Base-by-base conservation (phyloP, 495 filamentous ascomycete species). In the Aspergillus incahuasiensis region DNA sequence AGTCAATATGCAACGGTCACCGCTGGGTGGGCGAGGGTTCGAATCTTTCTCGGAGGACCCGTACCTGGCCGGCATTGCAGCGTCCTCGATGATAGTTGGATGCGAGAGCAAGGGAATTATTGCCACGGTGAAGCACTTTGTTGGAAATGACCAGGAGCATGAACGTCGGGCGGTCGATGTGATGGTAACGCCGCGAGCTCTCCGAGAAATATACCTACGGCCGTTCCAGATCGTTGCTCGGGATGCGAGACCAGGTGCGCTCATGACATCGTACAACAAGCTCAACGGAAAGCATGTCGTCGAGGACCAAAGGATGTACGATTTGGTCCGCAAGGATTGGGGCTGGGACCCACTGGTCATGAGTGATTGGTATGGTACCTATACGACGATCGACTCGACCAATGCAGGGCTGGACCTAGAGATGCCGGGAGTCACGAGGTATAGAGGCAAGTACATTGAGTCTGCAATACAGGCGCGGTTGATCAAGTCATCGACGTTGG, bases 251-350 rank as follows among this genome's bases (percentile, higher is more conserved):
- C 86, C 86, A 0, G 78, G 78, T 15, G 81, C 82, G 3, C 70
- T 90, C 28, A 91, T 91, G 88, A 87, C 84, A 15, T 78, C 81
- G 16, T 91, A 90, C 63, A 90, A 90, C 54, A 81, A 82, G 55
- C 72, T 91, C 30, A 90, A 91, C 63, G 88, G 87, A 12, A 73
- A 72, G 11, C 86, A 86, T 64, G 82, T 81, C 16, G 81, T 78
- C 55, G 84, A 86, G 67, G 82, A 85, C 59, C 66, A 71, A 9
- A 69, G 74, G 47, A 64, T 87, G 13, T 57, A 89, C 11, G 72
- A 79, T 19, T 74, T 90, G 16, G 60, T 90, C 39, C 76, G 88
- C 28, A 74, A 78, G 11, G 86, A 90, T 63, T 89, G 85, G 86
- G 78, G 76, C 1, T 91, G 77, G 74, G 69, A 86, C 35, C 58